Evolutionary conservation across 257 asterid genomes (phyloP), one percentile per base, ranked within the genome.

Genomic region (Linaria vulgaris): DNA sequence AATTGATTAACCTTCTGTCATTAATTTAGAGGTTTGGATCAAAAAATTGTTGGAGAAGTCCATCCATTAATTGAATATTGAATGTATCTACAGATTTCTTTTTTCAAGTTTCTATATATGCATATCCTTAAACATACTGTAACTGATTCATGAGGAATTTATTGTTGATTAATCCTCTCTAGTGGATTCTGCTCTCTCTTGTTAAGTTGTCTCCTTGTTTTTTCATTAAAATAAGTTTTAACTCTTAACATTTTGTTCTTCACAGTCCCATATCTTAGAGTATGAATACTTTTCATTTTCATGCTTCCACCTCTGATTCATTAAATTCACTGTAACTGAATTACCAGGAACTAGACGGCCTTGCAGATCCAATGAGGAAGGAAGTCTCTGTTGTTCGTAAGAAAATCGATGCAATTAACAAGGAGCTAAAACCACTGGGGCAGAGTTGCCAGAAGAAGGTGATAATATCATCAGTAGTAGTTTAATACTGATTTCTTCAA

Each of bases 371-470:
- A 0, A 86, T 88, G 98, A 85, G 74, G 88, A 88, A 88, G 74
- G 98, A 91, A 57, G 96, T 91, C 63, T 56, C 85, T 0, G 1
- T 71, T 3, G 92, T 91, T 69, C 87, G 96, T 2, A 91, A 91
- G 90, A 91, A 79, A 76, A 82, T 91, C 50, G 96, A 91, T 73
- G 7, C 88, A 4, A 77, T 91, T 41, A 86, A 85, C 88, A 91
- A 91, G 80, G 98, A 91, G 72, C 76, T 88, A 54, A 91, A 91
- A 57, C 98, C 98, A 64, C 78, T 91, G 67, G 96, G 96, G 19
- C 86, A 63, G 64, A 81, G 83, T 56, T 91, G 96, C 90, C 96
- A 88, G 78, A 91, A 88, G 92, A 91, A 91, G 98, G 98, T 91
- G 54, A 74, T 56, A 34, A 51, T 6, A 27, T 38, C 6, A 19